Conservation (phyloP, 306 rosid species). For the Clitoria ternatea region DNA sequence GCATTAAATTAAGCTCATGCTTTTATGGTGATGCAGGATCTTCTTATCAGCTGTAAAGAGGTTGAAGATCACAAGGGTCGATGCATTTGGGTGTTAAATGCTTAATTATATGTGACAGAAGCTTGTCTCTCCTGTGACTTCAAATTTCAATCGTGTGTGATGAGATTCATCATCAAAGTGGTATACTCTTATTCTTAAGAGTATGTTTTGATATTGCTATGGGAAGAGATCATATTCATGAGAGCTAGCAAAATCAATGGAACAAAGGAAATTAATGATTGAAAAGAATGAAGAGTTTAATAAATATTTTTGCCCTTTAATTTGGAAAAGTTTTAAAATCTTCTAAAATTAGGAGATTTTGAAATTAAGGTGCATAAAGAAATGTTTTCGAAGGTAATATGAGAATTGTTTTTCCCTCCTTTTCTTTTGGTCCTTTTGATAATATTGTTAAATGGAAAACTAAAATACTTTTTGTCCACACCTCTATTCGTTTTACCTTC, state of each 20-base stretch:
- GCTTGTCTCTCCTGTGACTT: not conserved
- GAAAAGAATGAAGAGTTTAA: not conserved
- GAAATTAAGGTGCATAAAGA: not conserved
- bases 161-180: not conserved
- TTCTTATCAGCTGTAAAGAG: conserved; percentile 65
- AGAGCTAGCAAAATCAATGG: not conserved
- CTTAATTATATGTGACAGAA: not conserved
- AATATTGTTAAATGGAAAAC: not conserved
- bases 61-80: conserved; percentile 73
- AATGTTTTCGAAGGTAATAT: not conserved
- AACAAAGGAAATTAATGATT: not conserved
- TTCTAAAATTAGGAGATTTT: not conserved
- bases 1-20: not conserved
- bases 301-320: not conserved
- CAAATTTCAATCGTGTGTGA: conserved; percentile 13
- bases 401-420: not conserved
- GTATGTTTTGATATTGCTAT: conserved; percentile 1
- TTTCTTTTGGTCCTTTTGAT: not conserved
- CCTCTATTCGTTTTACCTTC: not conserved
- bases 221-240: not conserved
- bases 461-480: not conserved
- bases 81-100: conserved; percentile 36
- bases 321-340: not conserved
- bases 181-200: conserved; percentile 11
- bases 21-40: conserved; percentile 44